Base-by-base conservation (phyloP, 805 yeast genomes). In the Wickerhamiella azymoides region DNA sequence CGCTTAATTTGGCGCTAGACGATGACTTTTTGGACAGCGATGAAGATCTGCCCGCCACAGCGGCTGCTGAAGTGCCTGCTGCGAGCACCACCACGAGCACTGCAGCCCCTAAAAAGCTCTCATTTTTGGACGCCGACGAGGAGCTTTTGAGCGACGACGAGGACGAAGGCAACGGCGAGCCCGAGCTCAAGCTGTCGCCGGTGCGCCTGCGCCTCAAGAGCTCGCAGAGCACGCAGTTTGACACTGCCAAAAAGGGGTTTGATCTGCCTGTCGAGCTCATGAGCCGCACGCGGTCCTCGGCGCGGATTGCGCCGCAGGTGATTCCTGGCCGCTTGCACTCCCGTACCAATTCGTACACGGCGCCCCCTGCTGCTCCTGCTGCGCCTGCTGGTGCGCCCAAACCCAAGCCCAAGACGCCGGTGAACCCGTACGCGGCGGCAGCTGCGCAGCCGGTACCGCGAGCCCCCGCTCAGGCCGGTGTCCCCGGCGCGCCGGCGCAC, bases 71-170 rank as follows among this genome's bases (percentile, higher is more conserved):
- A 9, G 17, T 19, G 13, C 16, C 47, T n/a, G 40, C 43, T 5
- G 17, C 25, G n/a, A 28, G 14, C 40, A 37, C 40, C 19, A 19
- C 32, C n/a, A 27, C 16, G 45, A 37, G 39, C 11, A 21, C 19
- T 40, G 8, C 25, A 11, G 21, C 28, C 3, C 28, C 45, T 19
- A n/a, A 39, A 26, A 16, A 40, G 36, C 11, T 62, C 25, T 53
- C 63, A 4, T 62, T 62, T 43, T 46, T 62, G 43, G 64, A 54
- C 5, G 56, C 49, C 11, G 66, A 62, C 35, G 65, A 62, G 16
- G 66, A 62, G 10, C 49, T 61, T 16, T 49, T 57, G 10, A 47
- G 57, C 9, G 65, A 61, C 14, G 62, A 59, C 14, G 61, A 58
- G 10, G 53, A 48, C 9, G 46, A 26, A 11, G 50, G 28, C 3